phyloP scores from a whole-genome alignment of 306 rosid species.

The Prinsepia uniflora region DNA sequence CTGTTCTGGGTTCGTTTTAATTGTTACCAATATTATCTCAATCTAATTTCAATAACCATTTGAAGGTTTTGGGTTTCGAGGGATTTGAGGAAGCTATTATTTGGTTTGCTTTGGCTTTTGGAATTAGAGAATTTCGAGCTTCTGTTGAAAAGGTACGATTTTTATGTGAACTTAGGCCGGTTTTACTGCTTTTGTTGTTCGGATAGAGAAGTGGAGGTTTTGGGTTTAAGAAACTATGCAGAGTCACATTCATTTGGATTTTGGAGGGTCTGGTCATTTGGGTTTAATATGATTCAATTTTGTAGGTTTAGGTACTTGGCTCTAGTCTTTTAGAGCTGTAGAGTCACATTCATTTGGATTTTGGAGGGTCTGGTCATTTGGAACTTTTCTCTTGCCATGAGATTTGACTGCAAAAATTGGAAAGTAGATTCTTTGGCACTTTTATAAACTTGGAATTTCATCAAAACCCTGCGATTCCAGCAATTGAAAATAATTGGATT shows the following conservation, averaged over 20 bases:
- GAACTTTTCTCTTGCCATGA: background rate
- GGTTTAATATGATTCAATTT: background rate
- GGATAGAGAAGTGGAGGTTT: constrained; percentile 9
- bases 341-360: background rate
- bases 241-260: too few relatives aligned
- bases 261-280: too few relatives aligned
- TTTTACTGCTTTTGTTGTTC: constrained; percentile 7
- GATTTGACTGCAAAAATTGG: background rate
- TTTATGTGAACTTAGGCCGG: constrained; percentile 6
- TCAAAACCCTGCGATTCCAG: too few relatives aligned
- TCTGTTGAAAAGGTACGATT: background rate
- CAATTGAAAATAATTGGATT: too few relatives aligned
- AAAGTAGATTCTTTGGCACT: background rate
- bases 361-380: background rate
- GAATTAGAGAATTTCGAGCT: background rate
- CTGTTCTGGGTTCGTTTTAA: background rate
- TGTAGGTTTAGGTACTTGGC: background rate
- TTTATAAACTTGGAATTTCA: too few relatives aligned
- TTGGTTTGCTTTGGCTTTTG: background rate
- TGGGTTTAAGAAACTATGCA: background rate
- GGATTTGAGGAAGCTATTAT: background rate
- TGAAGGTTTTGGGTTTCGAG: background rate
- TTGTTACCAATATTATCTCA: background rate
- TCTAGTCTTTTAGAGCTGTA: background rate
- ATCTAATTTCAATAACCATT: background rate